Conservation (phyloP, 2,329 filamentous ascomycete genomes). For the Botrytis paeoniae region DNA sequence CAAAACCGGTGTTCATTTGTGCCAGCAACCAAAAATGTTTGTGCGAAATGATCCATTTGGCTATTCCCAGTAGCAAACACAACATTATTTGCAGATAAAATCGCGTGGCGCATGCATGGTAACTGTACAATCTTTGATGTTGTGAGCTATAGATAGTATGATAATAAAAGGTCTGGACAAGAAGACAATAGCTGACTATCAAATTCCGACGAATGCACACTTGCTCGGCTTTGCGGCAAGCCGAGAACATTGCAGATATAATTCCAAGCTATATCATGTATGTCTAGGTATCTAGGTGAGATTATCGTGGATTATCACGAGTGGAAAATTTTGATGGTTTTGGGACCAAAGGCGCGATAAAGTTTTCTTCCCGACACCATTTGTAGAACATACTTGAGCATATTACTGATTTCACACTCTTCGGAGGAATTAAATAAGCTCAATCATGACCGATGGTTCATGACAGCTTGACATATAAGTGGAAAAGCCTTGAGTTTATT, state of each 20-base stretch:
- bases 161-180: not conserved
- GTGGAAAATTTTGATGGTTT: not conserved
- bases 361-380: not conserved
- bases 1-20: not conserved
- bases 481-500: not conserved
- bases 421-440: not conserved
- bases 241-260: not conserved
- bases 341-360: not conserved
- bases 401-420: not conserved
- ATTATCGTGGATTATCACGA: conserved; percentile 2
- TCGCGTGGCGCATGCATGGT: conserved; percentile 14
- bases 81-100: conserved; percentile 1
- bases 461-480: not conserved
- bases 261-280: not conserved
- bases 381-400: not conserved
- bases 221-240: not conserved
- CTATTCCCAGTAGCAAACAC: not conserved
- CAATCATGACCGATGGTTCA: not conserved
- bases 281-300: not conserved
- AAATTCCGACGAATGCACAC: not conserved
- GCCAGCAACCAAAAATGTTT: not conserved
- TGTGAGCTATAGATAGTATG: not conserved
- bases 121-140: not conserved
- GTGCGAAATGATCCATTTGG: not conserved
- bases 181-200: not conserved